Evolutionary conservation across 2,329 filamentous ascomycete species (phyloP), one percentile per base, ranked within the genome.

Genomic region (Aotearoamyces nothofagi): DNA sequence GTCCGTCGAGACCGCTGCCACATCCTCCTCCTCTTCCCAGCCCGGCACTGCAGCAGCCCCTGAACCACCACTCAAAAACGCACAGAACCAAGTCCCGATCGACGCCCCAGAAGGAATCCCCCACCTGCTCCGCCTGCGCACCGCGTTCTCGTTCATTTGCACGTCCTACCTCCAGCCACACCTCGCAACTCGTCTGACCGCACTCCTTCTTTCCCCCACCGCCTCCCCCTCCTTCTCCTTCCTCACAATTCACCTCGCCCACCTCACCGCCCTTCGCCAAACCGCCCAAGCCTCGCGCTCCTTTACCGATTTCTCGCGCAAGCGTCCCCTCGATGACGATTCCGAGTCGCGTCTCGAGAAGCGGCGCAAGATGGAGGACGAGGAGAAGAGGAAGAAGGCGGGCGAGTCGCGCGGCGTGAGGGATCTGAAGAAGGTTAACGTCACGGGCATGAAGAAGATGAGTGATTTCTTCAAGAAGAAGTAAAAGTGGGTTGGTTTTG

Each of bases 391-490:
- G 51, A 86, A 76, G 54, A 86, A 92, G 56, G 70, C 68, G 3
- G 61, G 60, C 14, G 69, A 81, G 55, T 90, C 79, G 37, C 64
- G 73, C 15, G 86, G 72, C 1, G 71, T 94, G 1, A 76, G 74
- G 48, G 68, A 86, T 26, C 51, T 98, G 45, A 79, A 79, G 51
- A 98, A 96, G 57, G 87, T 86, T 26, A 80, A 96, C 54, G 86
- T 78, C 0, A 70, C 57, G 13, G 90, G 90, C 2, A 98, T 98
- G 90, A 90, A 80, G 66, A 98, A 96, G 61, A 69, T 98, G 68
- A 93, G 81, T 49, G 69, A 76, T 36, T 98, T 98, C 56, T 98
- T 98, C 53, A 72, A 72, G 35, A 92, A 87, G 56, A 57, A 56
- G 33, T 20, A 20, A n/a, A 20, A n/a, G 19, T 20, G 19, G 19